Evolutionary conservation across 805 yeast species (phyloP).

Genomic region (Babjeviella inositovora): DNA sequence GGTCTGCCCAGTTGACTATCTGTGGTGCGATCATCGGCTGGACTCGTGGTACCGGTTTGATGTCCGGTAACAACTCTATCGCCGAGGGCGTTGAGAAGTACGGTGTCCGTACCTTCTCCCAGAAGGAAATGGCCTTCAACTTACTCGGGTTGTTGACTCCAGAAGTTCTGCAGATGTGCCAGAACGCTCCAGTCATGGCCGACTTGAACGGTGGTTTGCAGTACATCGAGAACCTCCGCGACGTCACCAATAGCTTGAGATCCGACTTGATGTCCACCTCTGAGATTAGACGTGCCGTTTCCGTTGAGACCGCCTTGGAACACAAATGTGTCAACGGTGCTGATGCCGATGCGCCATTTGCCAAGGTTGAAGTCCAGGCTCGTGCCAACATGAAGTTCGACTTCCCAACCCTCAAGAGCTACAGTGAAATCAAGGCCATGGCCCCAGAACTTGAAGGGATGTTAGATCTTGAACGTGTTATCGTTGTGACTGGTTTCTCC

Average conservation of each 20-base stretch:
- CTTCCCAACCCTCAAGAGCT: constrained; percentile 79
- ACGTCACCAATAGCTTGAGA: constrained; percentile 68
- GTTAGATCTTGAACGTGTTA: constrained; percentile 79
- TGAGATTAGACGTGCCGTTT: constrained; percentile 89
- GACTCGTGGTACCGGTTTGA: constrained; percentile 99
- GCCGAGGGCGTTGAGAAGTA: constrained; percentile 94
- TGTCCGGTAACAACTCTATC: constrained; percentile 93
- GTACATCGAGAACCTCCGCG: constrained; percentile 82
- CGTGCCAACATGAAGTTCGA: constrained; percentile 89
- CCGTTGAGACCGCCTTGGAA: constrained; percentile 85
- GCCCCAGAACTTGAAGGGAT: constrained; percentile 76
- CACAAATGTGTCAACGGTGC: constrained; percentile 76
- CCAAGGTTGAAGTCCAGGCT: constrained; percentile 69
- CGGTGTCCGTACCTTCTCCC: constrained; percentile 97
- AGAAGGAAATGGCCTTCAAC: constrained; percentile 98
- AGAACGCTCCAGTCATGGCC: constrained; percentile 90
- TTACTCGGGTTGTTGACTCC: constrained; percentile 88
- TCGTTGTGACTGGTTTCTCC: constrained; percentile 94
- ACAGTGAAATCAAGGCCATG: constrained; percentile 50
- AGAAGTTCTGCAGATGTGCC: constrained; percentile 71
- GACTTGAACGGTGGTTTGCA: constrained; percentile 99
- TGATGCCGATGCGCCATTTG: constrained; percentile 72
- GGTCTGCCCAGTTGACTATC: constrained; percentile 87
- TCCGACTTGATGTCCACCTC: constrained; percentile 63
- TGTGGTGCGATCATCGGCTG: constrained; percentile 99